phyloP scores from a whole-genome alignment of 768 basidiomycete species.

The Obba rivulosa region DNA sequence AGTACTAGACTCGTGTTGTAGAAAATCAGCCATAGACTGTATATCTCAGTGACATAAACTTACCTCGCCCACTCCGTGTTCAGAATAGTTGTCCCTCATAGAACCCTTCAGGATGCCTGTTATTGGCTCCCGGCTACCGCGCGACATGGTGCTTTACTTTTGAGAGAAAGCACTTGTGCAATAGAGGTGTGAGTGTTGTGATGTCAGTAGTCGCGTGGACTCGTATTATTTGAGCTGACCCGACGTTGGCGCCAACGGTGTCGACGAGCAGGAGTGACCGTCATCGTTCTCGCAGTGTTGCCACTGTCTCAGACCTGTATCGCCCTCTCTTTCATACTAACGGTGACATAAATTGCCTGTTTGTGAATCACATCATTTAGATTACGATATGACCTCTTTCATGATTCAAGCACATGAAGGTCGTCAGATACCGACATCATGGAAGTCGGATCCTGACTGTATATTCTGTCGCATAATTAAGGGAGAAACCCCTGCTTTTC shows the following conservation, averaged over 20 bases:
- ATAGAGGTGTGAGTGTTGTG: no score
- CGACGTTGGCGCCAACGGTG: no score
- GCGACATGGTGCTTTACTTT: conserved; percentile 12
- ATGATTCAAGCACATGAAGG: conserved; percentile 58
- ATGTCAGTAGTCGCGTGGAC: no score
- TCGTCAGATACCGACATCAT: conserved; percentile 40
- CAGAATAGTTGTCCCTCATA: conserved; percentile 46
- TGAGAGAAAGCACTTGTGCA: no score
- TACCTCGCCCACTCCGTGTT: conserved; percentile 58
- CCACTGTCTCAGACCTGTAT: no score
- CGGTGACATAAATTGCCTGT: no score
- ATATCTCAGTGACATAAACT: conserved; percentile 3
- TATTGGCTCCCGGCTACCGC: conserved; percentile 18
- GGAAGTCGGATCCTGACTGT: conserved; percentile 47
- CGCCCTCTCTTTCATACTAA: no score
- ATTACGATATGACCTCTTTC: conserved; percentile 58
- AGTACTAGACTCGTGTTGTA: conserved; percentile 37
- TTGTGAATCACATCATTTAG: neutral
- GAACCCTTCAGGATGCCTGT: conserved; percentile 30
- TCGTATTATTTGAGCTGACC: no score
- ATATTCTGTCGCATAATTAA: conserved; percentile 63
- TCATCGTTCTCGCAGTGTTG: no score
- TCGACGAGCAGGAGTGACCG: no score
- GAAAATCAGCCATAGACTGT: neutral
- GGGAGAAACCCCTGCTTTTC: conserved; percentile 40